These are phyloP conservation scores for Rasamsonia emersonii DNA, from an alignment of 2,329 filamentous ascomycete genomes.

Conservation along the genomic window DNA sequence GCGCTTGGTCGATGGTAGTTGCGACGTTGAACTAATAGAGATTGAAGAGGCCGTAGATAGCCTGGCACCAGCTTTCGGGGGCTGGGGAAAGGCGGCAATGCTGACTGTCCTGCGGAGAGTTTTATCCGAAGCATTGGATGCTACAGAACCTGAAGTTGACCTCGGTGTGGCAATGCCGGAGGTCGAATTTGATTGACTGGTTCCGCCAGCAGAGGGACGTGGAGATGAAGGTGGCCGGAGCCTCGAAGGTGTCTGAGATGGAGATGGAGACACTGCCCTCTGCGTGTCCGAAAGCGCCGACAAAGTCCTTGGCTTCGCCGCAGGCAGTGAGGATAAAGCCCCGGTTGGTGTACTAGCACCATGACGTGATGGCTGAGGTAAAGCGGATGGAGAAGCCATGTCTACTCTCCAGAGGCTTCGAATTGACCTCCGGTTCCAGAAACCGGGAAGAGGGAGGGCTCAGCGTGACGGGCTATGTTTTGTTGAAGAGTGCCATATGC, in stretches of 20 bases:
- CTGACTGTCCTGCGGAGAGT: constrained; percentile 79
- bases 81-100: constrained; percentile 89
- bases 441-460: too few relatives aligned
- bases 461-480: too few relatives aligned
- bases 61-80: constrained; percentile 62
- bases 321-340: constrained; percentile 65
- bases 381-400: constrained; percentile 43
- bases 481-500: too few relatives aligned
- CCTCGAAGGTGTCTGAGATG: constrained; percentile 42
- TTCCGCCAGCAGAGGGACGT: constrained; percentile 42
- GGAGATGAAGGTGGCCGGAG: constrained; percentile 53
- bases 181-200: constrained; percentile 40
- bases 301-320: constrained; percentile 62
- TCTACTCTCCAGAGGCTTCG: neutral
- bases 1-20: constrained; percentile 12
- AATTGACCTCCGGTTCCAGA: too few relatives aligned
- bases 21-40: constrained; percentile 21
- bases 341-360: constrained; percentile 59
- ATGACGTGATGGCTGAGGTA: constrained; percentile 57
- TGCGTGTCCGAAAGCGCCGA: constrained; percentile 38
- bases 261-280: constrained; percentile 36
- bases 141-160: constrained; percentile 47
- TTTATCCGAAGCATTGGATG: constrained; percentile 49
- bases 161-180: constrained; percentile 50
- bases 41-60: constrained; percentile 48